A percentile compares a stretch with the other conserved stretches of the same genome.
Conservation (phyloP, 2,329 filamentous ascomycete species). For the Capronia americana region DNA sequence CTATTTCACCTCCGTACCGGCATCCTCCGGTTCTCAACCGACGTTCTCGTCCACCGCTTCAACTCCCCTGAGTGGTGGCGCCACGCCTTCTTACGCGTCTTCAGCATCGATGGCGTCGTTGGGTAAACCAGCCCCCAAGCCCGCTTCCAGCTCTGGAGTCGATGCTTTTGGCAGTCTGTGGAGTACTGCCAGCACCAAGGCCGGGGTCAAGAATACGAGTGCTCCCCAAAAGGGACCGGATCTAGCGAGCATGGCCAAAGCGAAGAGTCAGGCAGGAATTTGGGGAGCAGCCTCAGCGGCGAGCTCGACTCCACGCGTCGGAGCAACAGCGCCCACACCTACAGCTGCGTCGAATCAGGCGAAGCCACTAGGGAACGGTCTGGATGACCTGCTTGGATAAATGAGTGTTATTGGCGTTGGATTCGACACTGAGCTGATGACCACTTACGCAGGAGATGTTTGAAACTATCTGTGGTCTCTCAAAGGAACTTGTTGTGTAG, state of each 20-base stretch:
- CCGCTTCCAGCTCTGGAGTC: conserved; percentile 62
- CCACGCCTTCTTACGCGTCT: conserved; percentile 49
- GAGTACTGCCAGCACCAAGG: conserved; percentile 70
- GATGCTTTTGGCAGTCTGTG: conserved; percentile 93
- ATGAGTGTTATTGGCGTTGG: not conserved
- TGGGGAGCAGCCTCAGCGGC: conserved; percentile 75
- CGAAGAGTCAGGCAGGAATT: conserved; percentile 92
- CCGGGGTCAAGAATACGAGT: conserved; percentile 73
- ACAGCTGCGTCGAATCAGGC: conserved; percentile 39
- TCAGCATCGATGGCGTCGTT: conserved; percentile 45
- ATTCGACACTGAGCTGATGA: not conserved
- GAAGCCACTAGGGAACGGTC: conserved; percentile 45
- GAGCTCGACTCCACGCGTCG: conserved; percentile 57
- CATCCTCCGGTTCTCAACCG: conserved; percentile 29
- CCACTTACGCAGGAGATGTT: not conserved
- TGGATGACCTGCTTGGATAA: conserved; percentile 56
- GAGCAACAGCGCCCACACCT: conserved; percentile 51
- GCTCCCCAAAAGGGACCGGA: conserved; percentile 72
- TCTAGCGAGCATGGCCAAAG: conserved; percentile 94
- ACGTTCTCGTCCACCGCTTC: conserved; percentile 42
- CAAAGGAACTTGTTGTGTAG: conserved; percentile 2
- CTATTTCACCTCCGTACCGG: conserved; percentile 83
- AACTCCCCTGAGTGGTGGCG: conserved; percentile 37
- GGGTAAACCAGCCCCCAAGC: conserved; percentile 58
- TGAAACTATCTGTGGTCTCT: not conserved